Evolutionary conservation across 257 asterid species (phyloP).

Genomic region (Gardenia jasminoides): DNA sequence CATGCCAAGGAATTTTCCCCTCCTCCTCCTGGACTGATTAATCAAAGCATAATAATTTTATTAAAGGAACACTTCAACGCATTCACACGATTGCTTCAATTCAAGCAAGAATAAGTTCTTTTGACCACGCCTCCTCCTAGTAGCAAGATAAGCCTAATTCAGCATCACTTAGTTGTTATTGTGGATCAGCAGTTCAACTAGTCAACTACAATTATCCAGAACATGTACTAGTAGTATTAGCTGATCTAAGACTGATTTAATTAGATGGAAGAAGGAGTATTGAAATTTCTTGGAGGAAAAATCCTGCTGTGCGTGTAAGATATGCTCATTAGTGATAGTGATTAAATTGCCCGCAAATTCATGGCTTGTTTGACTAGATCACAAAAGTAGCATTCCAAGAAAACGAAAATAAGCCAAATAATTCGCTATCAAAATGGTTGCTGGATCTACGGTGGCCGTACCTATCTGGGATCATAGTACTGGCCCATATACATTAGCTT

Average conservation of each 20-base stretch:
- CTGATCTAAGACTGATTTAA: neutral
- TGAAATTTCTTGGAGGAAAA: neutral
- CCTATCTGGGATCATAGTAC: neutral
- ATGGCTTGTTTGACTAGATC: constrained; percentile 2
- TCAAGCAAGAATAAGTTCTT: neutral
- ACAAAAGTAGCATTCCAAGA: neutral
- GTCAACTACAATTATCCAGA: neutral
- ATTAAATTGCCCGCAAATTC: neutral
- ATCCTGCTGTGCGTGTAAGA: neutral
- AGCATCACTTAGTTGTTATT: neutral
- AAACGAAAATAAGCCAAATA: too few species aligned
- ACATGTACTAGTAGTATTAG: too few species aligned
- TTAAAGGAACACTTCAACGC: neutral
- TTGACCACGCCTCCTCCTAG: neutral
- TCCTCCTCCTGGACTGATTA: neutral
- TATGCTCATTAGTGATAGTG: neutral
- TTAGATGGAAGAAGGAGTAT: neutral
- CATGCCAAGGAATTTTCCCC: neutral
- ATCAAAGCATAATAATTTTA: neutral
- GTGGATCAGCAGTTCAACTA: neutral
- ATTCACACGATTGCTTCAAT: neutral
- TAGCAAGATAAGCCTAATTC: neutral
- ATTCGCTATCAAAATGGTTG: too few species aligned
- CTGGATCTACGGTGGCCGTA: too few species aligned
- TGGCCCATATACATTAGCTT: neutral